phyloP scores from a whole-genome alignment of 306 rosid species.

The Echinosophora koreensis region DNA sequence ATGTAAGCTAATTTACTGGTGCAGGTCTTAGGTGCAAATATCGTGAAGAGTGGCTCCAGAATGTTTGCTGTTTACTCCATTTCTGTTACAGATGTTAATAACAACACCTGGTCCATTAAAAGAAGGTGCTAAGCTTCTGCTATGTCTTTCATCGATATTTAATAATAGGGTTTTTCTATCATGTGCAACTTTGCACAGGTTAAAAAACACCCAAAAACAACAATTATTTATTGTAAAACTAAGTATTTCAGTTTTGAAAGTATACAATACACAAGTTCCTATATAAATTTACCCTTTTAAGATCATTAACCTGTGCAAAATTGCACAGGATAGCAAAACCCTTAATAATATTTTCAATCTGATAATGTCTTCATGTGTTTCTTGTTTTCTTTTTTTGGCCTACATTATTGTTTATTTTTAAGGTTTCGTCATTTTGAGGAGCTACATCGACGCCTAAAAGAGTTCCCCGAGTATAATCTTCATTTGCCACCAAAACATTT shows the following conservation, averaged over 20 bases:
- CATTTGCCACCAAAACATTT: slow-evolving; percentile 98
- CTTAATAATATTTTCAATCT: slow-evolving; percentile 6
- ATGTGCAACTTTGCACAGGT: too few species aligned
- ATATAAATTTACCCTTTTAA: too few species aligned
- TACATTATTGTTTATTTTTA: slow-evolving; percentile 29
- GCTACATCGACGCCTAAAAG: slow-evolving; percentile 93
- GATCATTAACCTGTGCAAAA: too few species aligned
- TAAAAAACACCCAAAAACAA: too few species aligned
- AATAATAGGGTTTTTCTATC: too few species aligned
- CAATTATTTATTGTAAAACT: too few species aligned
- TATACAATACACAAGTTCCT: too few species aligned
- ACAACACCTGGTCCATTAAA: slow-evolving; percentile 95
- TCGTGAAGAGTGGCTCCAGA: slow-evolving; percentile 93
- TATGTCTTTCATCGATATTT: slow-evolving; percentile 32
- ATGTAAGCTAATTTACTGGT: slow-evolving; percentile 49
- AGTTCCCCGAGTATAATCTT: slow-evolving; percentile 88
- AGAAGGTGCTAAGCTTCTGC: slow-evolving; percentile 73
- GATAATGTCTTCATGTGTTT: slow-evolving; percentile 22
- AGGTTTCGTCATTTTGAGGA: slow-evolving; percentile 99
- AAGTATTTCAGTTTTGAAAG: too few species aligned
- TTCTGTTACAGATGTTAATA: slow-evolving; percentile 87
- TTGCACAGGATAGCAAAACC: too few species aligned
- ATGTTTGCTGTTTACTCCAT: slow-evolving; percentile 96
- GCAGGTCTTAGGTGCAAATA: slow-evolving; percentile 98
- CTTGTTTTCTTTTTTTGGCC: slow-evolving; percentile 28